A percentile compares a stretch with the other conserved stretches of the same genome.
phyloP scores from a whole-genome alignment of 768 basidiomycete genomes.

The Suillus bovinus region DNA sequence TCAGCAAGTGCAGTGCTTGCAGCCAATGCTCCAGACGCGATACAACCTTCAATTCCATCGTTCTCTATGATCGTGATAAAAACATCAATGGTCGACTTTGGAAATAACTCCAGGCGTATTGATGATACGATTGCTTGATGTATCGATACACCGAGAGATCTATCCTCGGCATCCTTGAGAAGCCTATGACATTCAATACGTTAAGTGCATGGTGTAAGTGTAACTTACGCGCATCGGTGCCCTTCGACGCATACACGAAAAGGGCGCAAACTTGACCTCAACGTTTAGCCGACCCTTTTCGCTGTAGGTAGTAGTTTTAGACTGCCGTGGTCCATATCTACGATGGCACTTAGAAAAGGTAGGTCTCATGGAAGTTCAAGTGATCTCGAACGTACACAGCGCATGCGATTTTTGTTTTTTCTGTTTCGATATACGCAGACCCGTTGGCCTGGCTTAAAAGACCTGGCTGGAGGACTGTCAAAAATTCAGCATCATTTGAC shows the following conservation, averaged over 20 bases:
- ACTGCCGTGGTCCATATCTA: conserved; percentile 85
- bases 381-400: conserved; percentile 70
- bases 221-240: conserved; percentile 81
- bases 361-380: conserved; percentile 11
- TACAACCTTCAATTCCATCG: conserved; percentile 87
- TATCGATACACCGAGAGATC: conserved; percentile 78
- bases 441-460: conserved; percentile 94
- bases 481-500: conserved; percentile 13
- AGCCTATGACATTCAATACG: conserved; percentile 8
- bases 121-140: conserved; percentile 85
- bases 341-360: background rate
- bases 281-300: conserved; percentile 90
- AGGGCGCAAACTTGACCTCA: conserved; percentile 96
- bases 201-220: background rate
- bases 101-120: conserved; percentile 85
- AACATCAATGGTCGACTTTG: conserved; percentile 92
- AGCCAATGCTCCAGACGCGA: conserved; percentile 85
- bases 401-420: conserved; percentile 90
- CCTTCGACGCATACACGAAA: conserved; percentile 75
- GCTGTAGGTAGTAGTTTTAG: conserved; percentile 76
- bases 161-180: conserved; percentile 91
- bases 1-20: conserved; percentile 90
- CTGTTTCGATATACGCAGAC: conserved; percentile 94
- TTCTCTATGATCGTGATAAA: conserved; percentile 88
- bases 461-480: conserved; percentile 82